Conservation (phyloP, 352 stramenopile species). For the Globisporangium carolinianum region DNA sequence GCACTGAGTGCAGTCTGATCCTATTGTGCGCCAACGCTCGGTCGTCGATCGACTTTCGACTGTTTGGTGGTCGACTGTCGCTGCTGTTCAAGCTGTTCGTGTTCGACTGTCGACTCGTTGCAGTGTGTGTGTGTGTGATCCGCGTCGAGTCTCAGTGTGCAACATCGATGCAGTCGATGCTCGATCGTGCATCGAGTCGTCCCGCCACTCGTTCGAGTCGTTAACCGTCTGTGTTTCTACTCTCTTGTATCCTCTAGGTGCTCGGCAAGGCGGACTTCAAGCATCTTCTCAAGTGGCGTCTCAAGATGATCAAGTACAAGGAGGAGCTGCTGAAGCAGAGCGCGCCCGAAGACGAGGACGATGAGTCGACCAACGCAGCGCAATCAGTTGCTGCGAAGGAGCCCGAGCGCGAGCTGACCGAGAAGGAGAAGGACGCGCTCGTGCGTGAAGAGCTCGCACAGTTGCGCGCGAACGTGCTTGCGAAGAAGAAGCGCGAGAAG, state of each 20-base stretch:
- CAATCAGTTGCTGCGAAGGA: conserved; percentile 11
- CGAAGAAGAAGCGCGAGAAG: conserved; percentile 88
- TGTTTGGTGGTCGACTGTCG: conserved; percentile 3
- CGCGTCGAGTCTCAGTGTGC: background rate
- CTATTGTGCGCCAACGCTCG: conserved; percentile 4
- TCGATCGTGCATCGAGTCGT: background rate
- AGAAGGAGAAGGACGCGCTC: conserved; percentile 76
- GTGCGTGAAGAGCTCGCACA: conserved; percentile 83
- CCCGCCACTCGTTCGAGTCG: too few relatives aligned
- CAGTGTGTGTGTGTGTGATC: too few relatives aligned
- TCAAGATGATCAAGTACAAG: conserved; percentile 90
- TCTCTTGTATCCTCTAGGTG: conserved; percentile 45
- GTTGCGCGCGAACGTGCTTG: conserved; percentile 58
- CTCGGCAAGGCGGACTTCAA: conserved; percentile 98
- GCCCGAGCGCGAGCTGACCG: conserved; percentile 52
- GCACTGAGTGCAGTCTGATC: conserved; percentile 79
- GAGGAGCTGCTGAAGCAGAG: conserved; percentile 71
- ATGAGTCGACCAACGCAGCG: conserved; percentile 17
- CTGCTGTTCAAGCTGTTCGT: too few relatives aligned
- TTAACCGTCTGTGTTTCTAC: background rate
- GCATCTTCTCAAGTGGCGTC: conserved; percentile 94
- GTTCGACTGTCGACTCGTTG: too few relatives aligned
- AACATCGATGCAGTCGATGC: background rate
- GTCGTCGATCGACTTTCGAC: background rate
- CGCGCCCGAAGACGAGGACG: conserved; percentile 20